Base-by-base conservation (phyloP, 2,329 filamentous ascomycete species). In the Cercospora zeina region DNA sequence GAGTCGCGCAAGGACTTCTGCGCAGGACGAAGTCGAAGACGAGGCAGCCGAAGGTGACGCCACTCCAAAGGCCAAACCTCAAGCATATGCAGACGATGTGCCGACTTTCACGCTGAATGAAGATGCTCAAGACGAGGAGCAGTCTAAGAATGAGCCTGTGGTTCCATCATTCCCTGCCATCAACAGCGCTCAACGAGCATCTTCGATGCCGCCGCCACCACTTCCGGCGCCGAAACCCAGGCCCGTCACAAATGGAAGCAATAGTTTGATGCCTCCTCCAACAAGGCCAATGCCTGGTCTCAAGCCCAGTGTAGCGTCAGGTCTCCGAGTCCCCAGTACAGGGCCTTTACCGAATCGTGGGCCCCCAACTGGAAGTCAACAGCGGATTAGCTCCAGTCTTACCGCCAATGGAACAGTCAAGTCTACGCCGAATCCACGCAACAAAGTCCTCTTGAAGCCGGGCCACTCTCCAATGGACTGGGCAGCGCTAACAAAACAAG, bases 401-500 rank as follows among this genome's bases (percentile, higher is more conserved):
- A 62, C 72, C 2, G 68, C 75, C 1, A 72, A 71, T 33, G 69
- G 73, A 55, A 69, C 69, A 31, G 63, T 62, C n/a, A 64, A 73
- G 53, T 73, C 76, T 51, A 78, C 77, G 10, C 75, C 76, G 30
- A 82, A 77, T 59, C 71, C 72, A 39, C 79, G 76, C 61, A 78
- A 83, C 75, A 90, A 93, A 72, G 90, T 97, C 4, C 82, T 89
- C 8, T 85, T 99, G 4, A 84, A 87, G n/a, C 95, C 95, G 0
- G 93, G 95, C 33, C 93, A 93, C 80, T 96, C 91, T 1, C 93
- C 95, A 0, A 86, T 99, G 11, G 95, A 99, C 83, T 99, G 95
- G 95, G 95, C 95, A 11, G 87, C 89, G 5, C 84, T 96, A 1
- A 88, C 91, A 65, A 70, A 71, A 55, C 88, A 91, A 65, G 68